Evolutionary conservation across 1,284 basidiomycete genomes (phyloP).

Genomic region (Malassezia furfur): DNA sequence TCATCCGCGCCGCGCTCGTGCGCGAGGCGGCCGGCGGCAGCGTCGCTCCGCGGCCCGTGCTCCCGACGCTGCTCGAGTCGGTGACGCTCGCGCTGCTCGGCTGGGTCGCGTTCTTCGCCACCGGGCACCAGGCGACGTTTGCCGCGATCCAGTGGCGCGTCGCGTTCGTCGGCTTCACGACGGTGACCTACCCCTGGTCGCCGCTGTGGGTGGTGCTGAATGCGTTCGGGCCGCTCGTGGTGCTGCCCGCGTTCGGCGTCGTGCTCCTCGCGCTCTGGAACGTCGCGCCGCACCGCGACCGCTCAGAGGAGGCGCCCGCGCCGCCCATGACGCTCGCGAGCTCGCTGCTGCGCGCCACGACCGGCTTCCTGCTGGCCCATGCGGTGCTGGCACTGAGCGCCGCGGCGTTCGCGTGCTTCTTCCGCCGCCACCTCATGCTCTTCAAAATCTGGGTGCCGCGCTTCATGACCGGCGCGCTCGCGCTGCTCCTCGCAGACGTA

Average conservation of each 20-base stretch:
- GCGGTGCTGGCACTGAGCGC: constrained; percentile 58
- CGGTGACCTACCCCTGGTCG: constrained; percentile 65
- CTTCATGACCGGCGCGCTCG: constrained; percentile 66
- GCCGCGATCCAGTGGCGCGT: constrained; percentile 90
- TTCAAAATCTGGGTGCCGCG: constrained; percentile 97
- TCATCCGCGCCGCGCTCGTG: constrained; percentile 16
- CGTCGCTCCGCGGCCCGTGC: background rate
- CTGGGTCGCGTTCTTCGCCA: constrained; percentile 65
- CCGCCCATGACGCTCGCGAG: constrained; percentile 15
- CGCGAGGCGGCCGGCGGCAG: background rate
- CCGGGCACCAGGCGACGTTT: constrained; percentile 83
- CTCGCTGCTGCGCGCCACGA: constrained; percentile 51
- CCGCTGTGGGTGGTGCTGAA: constrained; percentile 71
- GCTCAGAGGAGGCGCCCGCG: background rate
- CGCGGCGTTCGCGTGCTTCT: constrained; percentile 63
- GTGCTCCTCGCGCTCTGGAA: constrained; percentile 82
- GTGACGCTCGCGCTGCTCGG: constrained; percentile 23
- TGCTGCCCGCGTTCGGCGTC: constrained; percentile 58
- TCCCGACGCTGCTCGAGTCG: constrained; percentile 20
- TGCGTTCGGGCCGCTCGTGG: constrained; percentile 63
- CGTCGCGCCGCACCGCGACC: constrained; percentile 55
- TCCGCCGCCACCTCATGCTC: constrained; percentile 88
- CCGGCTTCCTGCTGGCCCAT: constrained; percentile 66
- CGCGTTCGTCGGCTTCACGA: constrained; percentile 62
- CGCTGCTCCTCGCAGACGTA: constrained; percentile 51